Base-by-base conservation (phyloP, 140 eudicot genomes). In the Senecio squalidus region DNA sequence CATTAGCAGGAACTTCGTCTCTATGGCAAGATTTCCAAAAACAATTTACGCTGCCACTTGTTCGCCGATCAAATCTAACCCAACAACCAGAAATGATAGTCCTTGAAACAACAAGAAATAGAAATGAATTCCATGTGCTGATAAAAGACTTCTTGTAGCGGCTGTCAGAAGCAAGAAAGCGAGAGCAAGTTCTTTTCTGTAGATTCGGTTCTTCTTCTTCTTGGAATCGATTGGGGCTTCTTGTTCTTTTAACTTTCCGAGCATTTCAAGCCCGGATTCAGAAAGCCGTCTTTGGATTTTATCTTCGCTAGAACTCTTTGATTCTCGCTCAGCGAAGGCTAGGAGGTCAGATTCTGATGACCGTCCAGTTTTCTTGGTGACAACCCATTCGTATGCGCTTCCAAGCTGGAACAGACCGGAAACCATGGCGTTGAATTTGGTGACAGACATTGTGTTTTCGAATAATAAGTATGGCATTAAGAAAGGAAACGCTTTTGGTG, bases 371-470 rank as follows among this genome's bases (percentile, higher is more conserved):
- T 89, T 89, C 64, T 89, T 89, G 25, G 97, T 89, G 27, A 89
- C 97, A 1, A 89, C 95, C 97, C 97, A 89, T 61, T 89, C 95
- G 24, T 89, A 89, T 1, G 97, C 82, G 38, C 95, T 85, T 58
- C 97, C 97, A 17, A 89, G 94, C 80, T 89, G 97, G 71, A 89
- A 89, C 28, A 89, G 74, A 1, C 97, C 97, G 2, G 97, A 89
- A 39, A 89, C 69, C 97, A 89, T 89, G 6, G 97, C 97, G 58
- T 89, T 82, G 82, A 89, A 89, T 59, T 89, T 89, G 65, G 97
- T 89, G 48, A 89, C 95, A 0, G 97, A 89, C 97, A 89, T 89
- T 49, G 97, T 89, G 86, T 89, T 89, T 25, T 89, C 97, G 54
- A 89, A 89, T 11, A 89, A 68, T 5, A 89, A 73, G 73, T 85